Evolutionary conservation across 257 asterid species (phyloP).

Genomic region (Linderniella brevidens): DNA sequence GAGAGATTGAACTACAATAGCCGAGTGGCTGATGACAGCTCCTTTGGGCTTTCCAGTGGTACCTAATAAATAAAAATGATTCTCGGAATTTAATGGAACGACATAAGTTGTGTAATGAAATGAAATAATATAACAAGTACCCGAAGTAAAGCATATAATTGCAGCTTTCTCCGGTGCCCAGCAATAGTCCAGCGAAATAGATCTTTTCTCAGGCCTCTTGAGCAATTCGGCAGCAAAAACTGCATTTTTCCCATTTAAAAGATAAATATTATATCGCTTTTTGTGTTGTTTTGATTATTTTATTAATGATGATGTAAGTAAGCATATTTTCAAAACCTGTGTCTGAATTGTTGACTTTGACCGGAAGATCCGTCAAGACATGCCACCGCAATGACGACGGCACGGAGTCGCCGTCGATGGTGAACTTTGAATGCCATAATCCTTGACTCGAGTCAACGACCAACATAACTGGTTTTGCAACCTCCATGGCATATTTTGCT

Average conservation of each 20-base stretch:
- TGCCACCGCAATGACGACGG: constrained; percentile 45
- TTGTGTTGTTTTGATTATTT: too few species aligned
- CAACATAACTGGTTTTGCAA: constrained; percentile 43
- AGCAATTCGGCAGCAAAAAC: constrained; percentile 41
- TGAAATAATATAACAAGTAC: constrained; percentile 10
- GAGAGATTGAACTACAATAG: constrained; percentile 68
- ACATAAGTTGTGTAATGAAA: too few species aligned
- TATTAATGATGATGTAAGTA: too few species aligned
- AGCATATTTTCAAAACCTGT: constrained; percentile 18
- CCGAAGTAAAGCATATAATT: constrained; percentile 69
- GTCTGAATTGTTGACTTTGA: constrained; percentile 9
- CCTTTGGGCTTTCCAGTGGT: constrained; percentile 94
- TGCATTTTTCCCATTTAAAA: constrained; percentile 10
- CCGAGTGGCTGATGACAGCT: constrained; percentile 55
- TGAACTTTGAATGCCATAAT: constrained; percentile 55
- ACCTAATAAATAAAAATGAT: constrained; percentile 22
- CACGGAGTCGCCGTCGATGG: constrained; percentile 14
- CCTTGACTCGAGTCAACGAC: constrained; percentile 44
- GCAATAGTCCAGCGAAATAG: constrained; percentile 21
- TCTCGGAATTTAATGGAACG: too few species aligned
- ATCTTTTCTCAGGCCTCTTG: constrained; percentile 11
- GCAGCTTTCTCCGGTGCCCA: constrained; percentile 74
- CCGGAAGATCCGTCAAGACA: constrained; percentile 28
- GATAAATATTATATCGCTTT: background rate
- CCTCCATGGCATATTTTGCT: constrained; percentile 60